Base-by-base conservation (phyloP, 139 green algal genomes). In the Ulvella scutata region DNA sequence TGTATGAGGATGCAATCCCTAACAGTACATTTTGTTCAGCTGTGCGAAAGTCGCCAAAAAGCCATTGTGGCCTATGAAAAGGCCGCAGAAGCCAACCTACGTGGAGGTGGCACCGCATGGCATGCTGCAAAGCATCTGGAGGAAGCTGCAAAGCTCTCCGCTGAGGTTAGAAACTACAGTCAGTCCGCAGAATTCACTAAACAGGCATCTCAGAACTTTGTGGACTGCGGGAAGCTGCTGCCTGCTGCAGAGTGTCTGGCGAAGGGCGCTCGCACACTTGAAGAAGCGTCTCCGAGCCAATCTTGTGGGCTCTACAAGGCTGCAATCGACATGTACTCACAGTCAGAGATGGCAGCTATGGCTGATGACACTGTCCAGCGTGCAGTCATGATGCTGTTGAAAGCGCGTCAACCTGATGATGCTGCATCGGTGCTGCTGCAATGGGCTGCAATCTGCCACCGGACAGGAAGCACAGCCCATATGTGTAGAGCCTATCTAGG, bases 61-160 rank as follows among this genome's bases (percentile, higher is more conserved):
- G 84, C 87, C 2, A 73, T 84, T 31, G 77, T 84, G 10, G 84
- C 85, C 4, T 91, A 84, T 29, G 89, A 94, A 79, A 81, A 76
- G 10, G 88, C 90, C 43, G 84, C 89, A 67, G 51, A 67, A 67
- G 51, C 2, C 75, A 78, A 20, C 86, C 87, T 0, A 87, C 94
- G 35, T 84, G 92, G 34, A 79, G 84, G 43, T 43, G 82, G 82
- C 4, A 90, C 85, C 1, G 62, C 77, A 0, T 96, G 86, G 86
- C 89, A 95, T 43, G 86, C 90, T 3, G 90, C 79, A 17, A 93
- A 92, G 77, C 79, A 88, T 73, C 39, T 91, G 37, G 85, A 89
- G 74, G 72, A 75, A 1, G 78, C 77, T 33, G 79, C 72, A 0
- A 76, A 84, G 3, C 73, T 87, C 35, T 79, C 38, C 75, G 80